A percentile compares a stretch with the other conserved stretches of the same genome.
These are phyloP conservation scores for Linnemannia hyalina DNA, from an alignment of 192 early-diverging fungal genomes.

Conservation along the genomic window DNA sequence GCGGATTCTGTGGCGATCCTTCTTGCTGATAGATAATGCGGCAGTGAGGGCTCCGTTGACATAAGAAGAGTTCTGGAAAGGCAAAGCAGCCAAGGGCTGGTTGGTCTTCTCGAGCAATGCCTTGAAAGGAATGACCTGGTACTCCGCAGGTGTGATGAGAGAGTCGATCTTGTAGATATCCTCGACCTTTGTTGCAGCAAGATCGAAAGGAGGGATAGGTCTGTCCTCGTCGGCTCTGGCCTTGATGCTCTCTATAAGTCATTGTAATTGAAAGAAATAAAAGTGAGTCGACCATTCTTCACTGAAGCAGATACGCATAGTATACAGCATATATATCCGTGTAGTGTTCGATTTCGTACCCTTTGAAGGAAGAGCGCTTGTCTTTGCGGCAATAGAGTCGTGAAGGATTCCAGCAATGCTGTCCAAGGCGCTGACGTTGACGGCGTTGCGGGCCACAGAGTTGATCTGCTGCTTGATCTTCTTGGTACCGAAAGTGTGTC, in stretches of 20 bases:
- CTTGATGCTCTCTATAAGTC: slow-evolving; percentile 56
- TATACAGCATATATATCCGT: slow-evolving; percentile 6
- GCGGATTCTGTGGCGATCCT: slow-evolving; percentile 66
- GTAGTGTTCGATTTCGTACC: slow-evolving; percentile 19
- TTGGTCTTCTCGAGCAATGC: slow-evolving; percentile 59
- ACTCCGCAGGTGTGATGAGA: slow-evolving; percentile 74
- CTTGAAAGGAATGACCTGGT: slow-evolving; percentile 74
- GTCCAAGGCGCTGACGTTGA: slow-evolving; percentile 78
- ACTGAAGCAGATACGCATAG: background rate
- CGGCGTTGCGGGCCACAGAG: slow-evolving; percentile 87
- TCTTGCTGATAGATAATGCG: slow-evolving; percentile 59
- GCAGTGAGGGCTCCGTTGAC: slow-evolving; percentile 58
- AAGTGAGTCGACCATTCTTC: background rate
- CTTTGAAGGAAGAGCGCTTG: slow-evolving; percentile 72
- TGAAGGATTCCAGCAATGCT: slow-evolving; percentile 75
- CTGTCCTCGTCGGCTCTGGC: slow-evolving; percentile 66
- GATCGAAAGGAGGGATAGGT: slow-evolving; percentile 85
- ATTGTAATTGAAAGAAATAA: background rate
- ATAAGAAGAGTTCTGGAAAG: slow-evolving; percentile 60
- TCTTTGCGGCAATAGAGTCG: slow-evolving; percentile 75
- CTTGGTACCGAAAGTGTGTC: slow-evolving; percentile 94
- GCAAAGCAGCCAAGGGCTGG: slow-evolving; percentile 49
- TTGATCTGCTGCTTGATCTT: slow-evolving; percentile 87
- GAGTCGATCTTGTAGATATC: slow-evolving; percentile 88
- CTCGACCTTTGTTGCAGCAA: slow-evolving; percentile 70